These are phyloP conservation scores for Alternaria atra DNA, from an alignment of 2,329 filamentous ascomycete genomes.

Conservation along the genomic window DNA sequence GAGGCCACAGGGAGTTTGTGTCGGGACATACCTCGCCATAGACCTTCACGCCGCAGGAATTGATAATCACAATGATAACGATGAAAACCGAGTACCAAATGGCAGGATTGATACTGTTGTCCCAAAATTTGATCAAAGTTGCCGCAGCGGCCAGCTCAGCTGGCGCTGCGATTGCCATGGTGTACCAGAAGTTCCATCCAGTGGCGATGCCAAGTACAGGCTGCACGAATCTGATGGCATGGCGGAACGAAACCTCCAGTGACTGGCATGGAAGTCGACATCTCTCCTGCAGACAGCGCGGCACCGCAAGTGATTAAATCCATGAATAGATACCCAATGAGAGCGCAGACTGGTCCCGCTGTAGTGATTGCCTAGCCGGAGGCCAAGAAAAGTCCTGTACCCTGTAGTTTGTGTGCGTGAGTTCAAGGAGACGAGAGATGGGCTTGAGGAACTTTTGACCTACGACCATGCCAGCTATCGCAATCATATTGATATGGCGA, in stretches of 20 bases:
- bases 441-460: background rate
- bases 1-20: background rate
- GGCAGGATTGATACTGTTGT: constrained; percentile 35
- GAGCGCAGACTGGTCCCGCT: constrained; percentile 61
- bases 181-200: constrained; percentile 27
- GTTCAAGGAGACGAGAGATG: background rate
- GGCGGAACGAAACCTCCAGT: constrained; percentile 60
- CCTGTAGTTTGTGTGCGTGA: constrained; percentile 11
- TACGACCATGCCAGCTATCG: constrained; percentile 21
- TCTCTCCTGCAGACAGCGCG: constrained; percentile 62
- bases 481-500: constrained; percentile 25
- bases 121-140: constrained; percentile 79
- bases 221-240: constrained; percentile 62
- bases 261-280: constrained; percentile 61
- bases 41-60: constrained; percentile 12
- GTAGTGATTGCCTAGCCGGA: constrained; percentile 62
- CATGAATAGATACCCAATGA: constrained; percentile 63
- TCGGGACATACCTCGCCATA: constrained; percentile 27
- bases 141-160: constrained; percentile 73
- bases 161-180: constrained; percentile 7
- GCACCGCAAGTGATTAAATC: constrained; percentile 61
- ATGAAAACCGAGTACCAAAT: constrained; percentile 21
- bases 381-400: constrained; percentile 64
- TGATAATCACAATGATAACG: constrained; percentile 18
- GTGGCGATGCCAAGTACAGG: constrained; percentile 52